Percentiles rank a stretch among this genome's conserved stretches.
Evolutionary conservation across 192 early-diverging fungal genomes (phyloP).

Genomic region (Podila clonocystis): DNA sequence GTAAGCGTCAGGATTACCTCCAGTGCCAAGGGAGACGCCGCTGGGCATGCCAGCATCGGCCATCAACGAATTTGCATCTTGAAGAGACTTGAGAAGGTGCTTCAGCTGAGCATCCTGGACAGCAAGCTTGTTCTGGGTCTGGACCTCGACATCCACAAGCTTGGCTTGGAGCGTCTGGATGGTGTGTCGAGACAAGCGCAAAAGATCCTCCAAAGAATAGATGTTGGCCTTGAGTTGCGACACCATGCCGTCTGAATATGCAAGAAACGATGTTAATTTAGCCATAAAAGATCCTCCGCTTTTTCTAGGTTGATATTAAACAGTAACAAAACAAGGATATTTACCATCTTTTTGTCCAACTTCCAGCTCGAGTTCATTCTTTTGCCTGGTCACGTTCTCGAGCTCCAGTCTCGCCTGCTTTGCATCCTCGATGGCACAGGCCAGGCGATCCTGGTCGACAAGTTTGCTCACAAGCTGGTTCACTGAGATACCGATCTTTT

Average conservation of each 20-base stretch:
- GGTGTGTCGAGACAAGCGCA: conserved; percentile 82
- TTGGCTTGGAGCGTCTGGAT: conserved; percentile 78
- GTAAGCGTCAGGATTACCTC: conserved; percentile 5
- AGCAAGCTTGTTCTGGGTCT: conserved; percentile 74
- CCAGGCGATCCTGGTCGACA: conserved; percentile 80
- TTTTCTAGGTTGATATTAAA: background rate
- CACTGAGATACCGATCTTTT: conserved; percentile 73
- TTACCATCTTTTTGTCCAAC: conserved; percentile 73
- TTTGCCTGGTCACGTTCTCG: conserved; percentile 72
- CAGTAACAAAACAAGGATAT: background rate
- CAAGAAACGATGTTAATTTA: no score
- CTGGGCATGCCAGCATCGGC: conserved; percentile 51
- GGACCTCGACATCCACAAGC: conserved; percentile 71
- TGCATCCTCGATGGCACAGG: conserved; percentile 71
- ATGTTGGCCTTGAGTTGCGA: conserved; percentile 76
- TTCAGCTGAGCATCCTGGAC: conserved; percentile 76
- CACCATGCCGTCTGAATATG: conserved; percentile 59
- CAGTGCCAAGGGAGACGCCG: conserved; percentile 10
- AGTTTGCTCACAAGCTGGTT: conserved; percentile 76
- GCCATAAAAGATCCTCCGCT: no score
- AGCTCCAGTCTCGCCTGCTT: conserved; percentile 70
- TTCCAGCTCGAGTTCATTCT: conserved; percentile 79
- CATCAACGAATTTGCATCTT: conserved; percentile 65
- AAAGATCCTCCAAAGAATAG: conserved; percentile 71
- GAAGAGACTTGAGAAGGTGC: conserved; percentile 66